These are phyloP conservation scores for Thelonectria discophora DNA, from an alignment of 2,329 filamentous ascomycete species.

Conservation along the genomic window DNA sequence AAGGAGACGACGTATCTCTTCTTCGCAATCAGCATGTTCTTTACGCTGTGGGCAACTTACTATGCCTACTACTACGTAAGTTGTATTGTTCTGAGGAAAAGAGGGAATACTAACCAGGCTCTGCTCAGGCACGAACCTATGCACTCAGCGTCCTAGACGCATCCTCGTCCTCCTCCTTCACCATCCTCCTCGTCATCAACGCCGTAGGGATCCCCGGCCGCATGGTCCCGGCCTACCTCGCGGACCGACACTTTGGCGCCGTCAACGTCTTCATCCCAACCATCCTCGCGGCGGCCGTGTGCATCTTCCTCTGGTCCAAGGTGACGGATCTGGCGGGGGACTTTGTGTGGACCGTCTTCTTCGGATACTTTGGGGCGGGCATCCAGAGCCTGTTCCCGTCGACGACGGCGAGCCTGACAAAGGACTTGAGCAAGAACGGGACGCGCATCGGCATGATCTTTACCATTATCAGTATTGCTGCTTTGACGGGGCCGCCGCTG, in stretches of 20 bases:
- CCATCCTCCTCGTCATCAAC: slow-evolving; percentile 68
- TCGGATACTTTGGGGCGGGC: slow-evolving; percentile 70
- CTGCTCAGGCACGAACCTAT: slow-evolving; percentile 48
- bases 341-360: slow-evolving; percentile 70
- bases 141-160: slow-evolving; percentile 55
- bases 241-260: slow-evolving; percentile 62
- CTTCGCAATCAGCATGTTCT: slow-evolving; percentile 48
- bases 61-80: slow-evolving; percentile 59
- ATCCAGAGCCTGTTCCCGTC: slow-evolving; percentile 75
- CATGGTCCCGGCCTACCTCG: slow-evolving; percentile 62
- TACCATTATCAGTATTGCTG: slow-evolving; percentile 63
- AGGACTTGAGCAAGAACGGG: slow-evolving; percentile 62
- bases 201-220: slow-evolving; percentile 65
- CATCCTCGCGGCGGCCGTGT: slow-evolving; percentile 56
- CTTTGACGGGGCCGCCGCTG: slow-evolving; percentile 63
- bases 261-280: slow-evolving; percentile 65
- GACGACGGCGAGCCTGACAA: slow-evolving; percentile 54
- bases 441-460: slow-evolving; percentile 69
- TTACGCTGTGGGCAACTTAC: slow-evolving; percentile 59
- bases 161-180: slow-evolving; percentile 61
- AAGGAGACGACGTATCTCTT: slow-evolving; percentile 55
- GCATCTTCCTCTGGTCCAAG: slow-evolving; percentile 62
- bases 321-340: slow-evolving; percentile 48
- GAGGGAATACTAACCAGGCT: background rate
- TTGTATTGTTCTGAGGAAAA: background rate